phyloP scores from a whole-genome alignment of 306 rosid genomes.

The Parietaria judaica region DNA sequence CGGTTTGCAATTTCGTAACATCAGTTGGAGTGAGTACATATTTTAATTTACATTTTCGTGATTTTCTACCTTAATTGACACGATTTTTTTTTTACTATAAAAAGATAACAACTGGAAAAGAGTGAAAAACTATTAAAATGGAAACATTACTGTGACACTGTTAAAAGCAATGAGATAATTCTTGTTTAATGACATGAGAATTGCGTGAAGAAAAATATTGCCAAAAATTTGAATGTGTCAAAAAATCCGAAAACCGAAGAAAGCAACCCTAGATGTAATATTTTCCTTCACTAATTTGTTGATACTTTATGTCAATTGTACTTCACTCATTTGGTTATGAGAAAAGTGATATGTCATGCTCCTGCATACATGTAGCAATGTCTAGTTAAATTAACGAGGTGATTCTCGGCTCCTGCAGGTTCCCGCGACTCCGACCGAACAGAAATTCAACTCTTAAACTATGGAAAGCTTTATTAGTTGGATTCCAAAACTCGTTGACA shows the following conservation, averaged over 20 bases:
- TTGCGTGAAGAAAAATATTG: not conserved
- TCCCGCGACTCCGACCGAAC: slow-evolving; percentile 52
- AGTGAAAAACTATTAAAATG: not conserved
- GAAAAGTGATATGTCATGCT: not conserved
- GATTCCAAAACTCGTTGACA: slow-evolving; percentile 13
- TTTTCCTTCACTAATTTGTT: not conserved
- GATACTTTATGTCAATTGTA: not conserved
- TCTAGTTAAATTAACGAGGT: slow-evolving; percentile 7
- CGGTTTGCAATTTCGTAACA: slow-evolving; percentile 97
- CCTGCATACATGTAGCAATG: not conserved
- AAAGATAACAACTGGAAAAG: not conserved
- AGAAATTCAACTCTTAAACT: slow-evolving; percentile 52
- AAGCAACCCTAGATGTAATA: not conserved
- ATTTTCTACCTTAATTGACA: not conserved
- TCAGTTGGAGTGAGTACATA: slow-evolving; percentile 75
- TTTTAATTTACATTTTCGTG: not conserved
- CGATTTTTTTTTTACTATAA: not conserved
- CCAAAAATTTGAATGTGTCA: not conserved
- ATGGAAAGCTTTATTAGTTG: slow-evolving; percentile 18
- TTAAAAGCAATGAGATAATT: not conserved
- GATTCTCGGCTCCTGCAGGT: slow-evolving; percentile 45
- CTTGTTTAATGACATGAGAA: not conserved
- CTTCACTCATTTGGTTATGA: not conserved
- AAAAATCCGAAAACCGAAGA: not conserved
- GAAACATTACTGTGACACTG: not conserved